Percentiles rank a stretch among this genome's conserved stretches.
phyloP scores from a whole-genome alignment of 1,284 basidiomycete genomes.

The Papiliotrema nemorosa region DNA sequence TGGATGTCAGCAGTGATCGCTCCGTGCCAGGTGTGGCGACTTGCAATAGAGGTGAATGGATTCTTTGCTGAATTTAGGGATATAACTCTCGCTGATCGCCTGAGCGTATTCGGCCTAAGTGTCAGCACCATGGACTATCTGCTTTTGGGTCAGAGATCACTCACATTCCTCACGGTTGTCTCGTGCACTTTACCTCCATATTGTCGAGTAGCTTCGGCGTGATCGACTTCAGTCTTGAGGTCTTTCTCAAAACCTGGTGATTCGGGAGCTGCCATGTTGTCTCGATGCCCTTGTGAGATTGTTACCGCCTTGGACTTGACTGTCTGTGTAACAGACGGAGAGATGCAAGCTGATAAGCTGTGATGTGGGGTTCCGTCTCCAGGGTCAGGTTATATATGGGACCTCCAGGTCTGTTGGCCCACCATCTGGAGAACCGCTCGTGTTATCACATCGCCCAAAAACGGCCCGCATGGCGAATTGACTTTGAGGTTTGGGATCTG shows the following conservation, averaged over 20 bases:
- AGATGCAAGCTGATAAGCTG: too few species aligned
- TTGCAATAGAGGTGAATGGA: conserved; percentile 25
- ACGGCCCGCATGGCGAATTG: too few species aligned
- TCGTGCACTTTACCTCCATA: not conserved
- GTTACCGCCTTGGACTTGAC: not conserved
- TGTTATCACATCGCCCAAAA: too few species aligned
- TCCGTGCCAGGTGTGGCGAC: not conserved
- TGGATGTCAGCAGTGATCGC: conserved; percentile 1
- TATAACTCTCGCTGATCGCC: conserved; percentile 17
- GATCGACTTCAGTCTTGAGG: not conserved
- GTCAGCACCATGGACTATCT: not conserved
- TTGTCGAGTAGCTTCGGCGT: not conserved
- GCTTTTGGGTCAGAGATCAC: not conserved
- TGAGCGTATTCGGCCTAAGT: conserved; percentile 17
- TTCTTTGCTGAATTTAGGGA: conserved; percentile 19
- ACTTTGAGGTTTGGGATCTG: too few species aligned
- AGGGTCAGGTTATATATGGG: too few species aligned
- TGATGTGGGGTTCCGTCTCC: too few species aligned
- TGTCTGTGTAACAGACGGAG: too few species aligned
- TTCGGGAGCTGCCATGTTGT: not conserved
- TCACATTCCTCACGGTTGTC: conserved; percentile 1
- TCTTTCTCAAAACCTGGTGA: not conserved
- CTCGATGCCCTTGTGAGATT: not conserved
- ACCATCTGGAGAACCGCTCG: too few species aligned
- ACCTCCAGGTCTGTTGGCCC: too few species aligned